Percentiles rank a stretch among this genome's conserved stretches.
Conservation (phyloP, 2,329 filamentous ascomycete species). For the Phialocephala sp. region DNA sequence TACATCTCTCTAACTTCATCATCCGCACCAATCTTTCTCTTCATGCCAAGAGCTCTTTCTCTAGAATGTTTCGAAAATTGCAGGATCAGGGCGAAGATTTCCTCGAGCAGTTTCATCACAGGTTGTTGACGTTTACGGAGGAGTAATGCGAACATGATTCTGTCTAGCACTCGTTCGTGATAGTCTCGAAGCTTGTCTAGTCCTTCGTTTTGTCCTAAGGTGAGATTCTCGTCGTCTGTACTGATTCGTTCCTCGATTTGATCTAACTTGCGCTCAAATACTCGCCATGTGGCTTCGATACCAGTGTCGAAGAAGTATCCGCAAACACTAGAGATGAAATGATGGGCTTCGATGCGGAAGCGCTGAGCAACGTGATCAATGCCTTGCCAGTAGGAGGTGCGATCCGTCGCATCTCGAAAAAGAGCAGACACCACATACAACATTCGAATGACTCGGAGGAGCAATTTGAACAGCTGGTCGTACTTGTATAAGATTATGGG, state of each 20-base stretch:
- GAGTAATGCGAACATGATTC: slow-evolving; percentile 75
- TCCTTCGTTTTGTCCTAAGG: slow-evolving; percentile 58
- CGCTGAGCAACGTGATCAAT: slow-evolving; percentile 44
- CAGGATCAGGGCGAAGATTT: slow-evolving; percentile 76
- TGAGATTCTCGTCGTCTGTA: slow-evolving; percentile 45
- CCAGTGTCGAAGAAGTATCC: slow-evolving; percentile 83
- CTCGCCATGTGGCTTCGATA: slow-evolving; percentile 73
- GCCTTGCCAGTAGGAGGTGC: slow-evolving; percentile 36
- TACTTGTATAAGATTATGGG: slow-evolving; percentile 75
- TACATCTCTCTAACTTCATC: slow-evolving; percentile 61
- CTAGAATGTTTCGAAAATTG: slow-evolving; percentile 65
- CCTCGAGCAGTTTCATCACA: slow-evolving; percentile 74
- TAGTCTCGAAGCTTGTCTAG: slow-evolving; percentile 70
- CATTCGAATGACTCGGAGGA: slow-evolving; percentile 80
- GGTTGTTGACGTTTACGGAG: slow-evolving; percentile 77
- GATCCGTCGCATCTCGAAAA: slow-evolving; percentile 59
- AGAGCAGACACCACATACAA: slow-evolving; percentile 74
- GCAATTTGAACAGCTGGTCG: slow-evolving; percentile 80
- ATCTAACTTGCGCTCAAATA: slow-evolving; percentile 70
- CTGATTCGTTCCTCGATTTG: slow-evolving; percentile 64
- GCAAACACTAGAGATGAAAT: slow-evolving; percentile 76
- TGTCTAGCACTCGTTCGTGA: slow-evolving; percentile 76
- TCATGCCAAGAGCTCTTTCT: slow-evolving; percentile 47
- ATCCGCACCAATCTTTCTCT: slow-evolving; percentile 43
- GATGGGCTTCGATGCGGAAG: slow-evolving; percentile 78